phyloP scores from a whole-genome alignment of 1,139 yeast genomes.

The Lodderomyces parapsilosis region DNA sequence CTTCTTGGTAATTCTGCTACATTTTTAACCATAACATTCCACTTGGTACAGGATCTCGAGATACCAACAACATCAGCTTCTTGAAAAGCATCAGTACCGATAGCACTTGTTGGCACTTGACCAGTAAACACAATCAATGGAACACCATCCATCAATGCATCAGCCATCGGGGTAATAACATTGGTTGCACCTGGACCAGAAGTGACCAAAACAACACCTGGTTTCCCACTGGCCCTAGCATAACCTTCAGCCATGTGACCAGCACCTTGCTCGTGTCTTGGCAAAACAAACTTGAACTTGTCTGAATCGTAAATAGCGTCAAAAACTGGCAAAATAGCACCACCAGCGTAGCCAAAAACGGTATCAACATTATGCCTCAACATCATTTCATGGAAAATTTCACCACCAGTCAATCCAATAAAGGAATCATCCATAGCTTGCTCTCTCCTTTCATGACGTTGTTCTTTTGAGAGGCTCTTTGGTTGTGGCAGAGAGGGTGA shows the following conservation, averaged over 20 bases:
- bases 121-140: conserved; percentile 98
- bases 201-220: conserved; percentile 97
- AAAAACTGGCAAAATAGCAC: conserved; percentile 96
- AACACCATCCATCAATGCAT: conserved; percentile 95
- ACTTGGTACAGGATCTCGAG: conserved; percentile 94
- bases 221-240: conserved; percentile 91
- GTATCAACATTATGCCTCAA: conserved; percentile 93
- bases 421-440: conserved; percentile 73
- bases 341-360: conserved; percentile 94
- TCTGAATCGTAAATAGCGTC: conserved; percentile 95
- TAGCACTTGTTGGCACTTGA: conserved; percentile 92
- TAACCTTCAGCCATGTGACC: conserved; percentile 99
- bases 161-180: conserved; percentile 96
- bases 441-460: conserved; percentile 9
- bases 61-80: conserved; percentile 98
- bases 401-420: conserved; percentile 95
- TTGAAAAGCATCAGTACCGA: conserved; percentile 98
- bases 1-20: conserved; percentile 93
- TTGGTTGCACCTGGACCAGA: conserved; percentile 99
- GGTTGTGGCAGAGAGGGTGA: conserved; percentile 9
- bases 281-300: conserved; percentile 84
- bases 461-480: conserved; percentile 6
- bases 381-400: conserved; percentile 99
- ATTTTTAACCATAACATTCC: conserved; percentile 98
- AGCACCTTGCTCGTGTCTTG: conserved; percentile 98